A percentile compares a stretch with the other conserved stretches of the same genome.
Conservation (phyloP, 306 rosid genomes). For the Rosa persica region DNA sequence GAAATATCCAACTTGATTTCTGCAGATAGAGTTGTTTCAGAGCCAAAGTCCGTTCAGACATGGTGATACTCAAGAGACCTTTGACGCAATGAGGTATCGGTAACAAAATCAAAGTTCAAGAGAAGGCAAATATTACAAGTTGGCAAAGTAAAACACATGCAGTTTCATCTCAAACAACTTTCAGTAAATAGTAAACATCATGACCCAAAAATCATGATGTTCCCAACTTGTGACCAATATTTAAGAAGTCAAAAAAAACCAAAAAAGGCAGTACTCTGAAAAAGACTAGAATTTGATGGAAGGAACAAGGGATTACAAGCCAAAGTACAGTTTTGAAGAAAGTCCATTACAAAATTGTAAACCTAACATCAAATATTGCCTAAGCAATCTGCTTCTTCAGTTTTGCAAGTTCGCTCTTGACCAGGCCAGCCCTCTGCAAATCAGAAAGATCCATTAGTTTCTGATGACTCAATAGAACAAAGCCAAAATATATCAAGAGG, state of each 20-base stretch:
- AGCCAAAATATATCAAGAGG: not conserved
- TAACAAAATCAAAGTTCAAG: too few species aligned
- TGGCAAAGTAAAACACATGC: too few species aligned
- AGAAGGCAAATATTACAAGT: too few species aligned
- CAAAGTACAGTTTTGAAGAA: slow-evolving; percentile 17
- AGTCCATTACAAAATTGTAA: slow-evolving; percentile 43
- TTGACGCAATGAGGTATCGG: too few species aligned
- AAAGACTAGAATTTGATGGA: not conserved
- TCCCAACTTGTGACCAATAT: slow-evolving; percentile 2
- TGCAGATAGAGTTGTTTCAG: slow-evolving; percentile 35
- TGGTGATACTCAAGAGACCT: too few species aligned
- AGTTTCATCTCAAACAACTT: too few species aligned
- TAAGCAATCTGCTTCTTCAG: slow-evolving; percentile 65
- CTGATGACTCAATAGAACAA: not conserved
- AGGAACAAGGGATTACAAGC: slow-evolving; percentile 10
- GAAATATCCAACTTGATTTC: slow-evolving; percentile 90
- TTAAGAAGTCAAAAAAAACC: not conserved
- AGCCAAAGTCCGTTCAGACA: too few species aligned
- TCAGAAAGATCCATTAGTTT: not conserved
- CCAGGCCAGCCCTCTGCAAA: slow-evolving; percentile 79
- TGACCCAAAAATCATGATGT: not conserved
- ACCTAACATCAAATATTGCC: slow-evolving; percentile 6
- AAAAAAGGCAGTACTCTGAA: not conserved
- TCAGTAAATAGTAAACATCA: not conserved
- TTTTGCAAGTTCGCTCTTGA: slow-evolving; percentile 80